A percentile compares a stretch with the other conserved stretches of the same genome.
These are phyloP conservation scores for Aspergillus floridensis DNA, from an alignment of 2,329 filamentous ascomycete genomes.

Conservation along the genomic window DNA sequence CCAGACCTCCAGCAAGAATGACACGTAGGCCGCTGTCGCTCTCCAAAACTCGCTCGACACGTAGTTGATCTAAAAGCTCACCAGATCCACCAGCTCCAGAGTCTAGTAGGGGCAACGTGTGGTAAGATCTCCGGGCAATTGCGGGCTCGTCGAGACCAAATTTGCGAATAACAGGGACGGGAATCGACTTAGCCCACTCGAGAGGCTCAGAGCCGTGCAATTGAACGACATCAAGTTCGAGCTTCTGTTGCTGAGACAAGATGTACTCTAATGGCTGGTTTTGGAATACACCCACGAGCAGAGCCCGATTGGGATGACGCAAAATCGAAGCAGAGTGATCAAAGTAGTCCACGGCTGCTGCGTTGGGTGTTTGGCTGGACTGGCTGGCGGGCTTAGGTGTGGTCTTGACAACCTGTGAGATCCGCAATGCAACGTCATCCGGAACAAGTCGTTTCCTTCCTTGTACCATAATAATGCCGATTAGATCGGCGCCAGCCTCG, in stretches of 20 bases:
- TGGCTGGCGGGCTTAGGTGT: conserved; percentile 31
- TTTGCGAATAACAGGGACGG: conserved; percentile 83
- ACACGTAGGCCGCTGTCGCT: conserved; percentile 70
- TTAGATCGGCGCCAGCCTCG: conserved; percentile 81
- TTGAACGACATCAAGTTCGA: conserved; percentile 84
- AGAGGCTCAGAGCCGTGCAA: conserved; percentile 88
- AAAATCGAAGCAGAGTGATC: conserved; percentile 52
- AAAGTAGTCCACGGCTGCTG: conserved; percentile 64
- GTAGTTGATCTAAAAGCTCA: conserved; percentile 68
- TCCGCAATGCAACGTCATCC: conserved; percentile 73
- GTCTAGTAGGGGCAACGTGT: conserved; percentile 80
- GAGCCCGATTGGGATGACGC: conserved; percentile 58
- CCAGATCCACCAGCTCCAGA: conserved; percentile 81
- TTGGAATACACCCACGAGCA: conserved; percentile 90
- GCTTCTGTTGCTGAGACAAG: conserved; percentile 70
- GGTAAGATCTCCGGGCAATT: conserved; percentile 72
- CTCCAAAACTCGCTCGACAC: conserved; percentile 65
- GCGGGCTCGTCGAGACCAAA: conserved; percentile 77
- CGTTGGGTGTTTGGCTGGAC: conserved; percentile 18
- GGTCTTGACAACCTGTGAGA: conserved; percentile 72
- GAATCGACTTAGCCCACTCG: conserved; percentile 86
- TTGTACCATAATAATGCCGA: conserved; percentile 88
- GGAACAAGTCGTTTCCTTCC: conserved; percentile 76
- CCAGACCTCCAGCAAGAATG: conserved; percentile 81
- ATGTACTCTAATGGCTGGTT: conserved; percentile 84